phyloP scores from a whole-genome alignment of 2,329 filamentous ascomycete species.

The Exophiala sideris region DNA sequence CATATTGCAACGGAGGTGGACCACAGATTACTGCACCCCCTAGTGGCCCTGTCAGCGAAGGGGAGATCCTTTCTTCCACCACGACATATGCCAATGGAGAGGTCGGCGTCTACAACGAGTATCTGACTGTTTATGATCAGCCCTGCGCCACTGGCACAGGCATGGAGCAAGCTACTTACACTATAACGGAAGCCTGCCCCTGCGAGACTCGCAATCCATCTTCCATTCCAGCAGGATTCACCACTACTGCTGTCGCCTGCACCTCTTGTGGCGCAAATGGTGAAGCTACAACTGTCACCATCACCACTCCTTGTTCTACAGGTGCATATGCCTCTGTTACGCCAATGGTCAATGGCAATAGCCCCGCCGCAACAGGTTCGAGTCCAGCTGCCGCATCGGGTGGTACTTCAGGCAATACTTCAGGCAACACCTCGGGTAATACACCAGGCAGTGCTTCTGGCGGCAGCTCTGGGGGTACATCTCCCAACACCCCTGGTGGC shows the following conservation, averaged over 20 bases:
- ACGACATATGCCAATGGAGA: slow-evolving; percentile 25
- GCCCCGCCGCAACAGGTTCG: not conserved
- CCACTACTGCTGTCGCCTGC: slow-evolving; percentile 25
- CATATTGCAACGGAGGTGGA: slow-evolving; percentile 17
- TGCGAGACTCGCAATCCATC: slow-evolving; percentile 20
- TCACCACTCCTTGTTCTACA: slow-evolving; percentile 25
- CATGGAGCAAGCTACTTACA: slow-evolving; percentile 31
- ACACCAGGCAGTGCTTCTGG: slow-evolving; percentile 13
- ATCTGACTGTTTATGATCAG: slow-evolving; percentile 29
- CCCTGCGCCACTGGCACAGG: slow-evolving; percentile 27
- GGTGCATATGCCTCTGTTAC: slow-evolving; percentile 25
- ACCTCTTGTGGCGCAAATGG: slow-evolving; percentile 20
- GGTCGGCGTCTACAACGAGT: slow-evolving; percentile 24
- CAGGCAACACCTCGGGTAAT: not conserved
- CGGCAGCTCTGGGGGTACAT: slow-evolving; percentile 7
- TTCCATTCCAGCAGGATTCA: slow-evolving; percentile 23
- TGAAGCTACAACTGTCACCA: slow-evolving; percentile 22
- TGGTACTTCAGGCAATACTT: slow-evolving; percentile 10
- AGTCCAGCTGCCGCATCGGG: slow-evolving; percentile 2
- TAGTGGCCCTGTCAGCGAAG: slow-evolving; percentile 4
- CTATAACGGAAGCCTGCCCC: slow-evolving; percentile 33
- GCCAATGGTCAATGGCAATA: slow-evolving; percentile 7
- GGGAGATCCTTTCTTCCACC: slow-evolving; percentile 23
- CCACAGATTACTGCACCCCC: slow-evolving; percentile 22
- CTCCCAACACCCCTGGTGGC: slow-evolving; percentile 8